These are phyloP conservation scores for Suillus alpinus DNA, from an alignment of 768 basidiomycete species.

Conservation along the genomic window DNA sequence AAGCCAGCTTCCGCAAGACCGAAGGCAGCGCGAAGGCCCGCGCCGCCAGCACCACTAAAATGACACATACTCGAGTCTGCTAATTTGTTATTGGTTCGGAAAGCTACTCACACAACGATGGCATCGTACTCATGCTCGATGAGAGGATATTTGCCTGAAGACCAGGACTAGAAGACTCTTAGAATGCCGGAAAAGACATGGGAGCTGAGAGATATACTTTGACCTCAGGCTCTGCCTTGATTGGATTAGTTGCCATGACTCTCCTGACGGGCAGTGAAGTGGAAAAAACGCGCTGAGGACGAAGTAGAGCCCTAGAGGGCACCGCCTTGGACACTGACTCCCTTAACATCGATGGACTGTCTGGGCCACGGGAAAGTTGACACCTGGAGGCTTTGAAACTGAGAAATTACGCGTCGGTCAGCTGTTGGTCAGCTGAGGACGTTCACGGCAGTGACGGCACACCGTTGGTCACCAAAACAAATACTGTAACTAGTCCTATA, in stretches of 20 bases:
- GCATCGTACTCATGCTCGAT: conserved; percentile 99
- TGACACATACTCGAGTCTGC: conserved; percentile 10
- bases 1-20: conserved; percentile 97
- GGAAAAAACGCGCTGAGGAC: conserved; percentile 60
- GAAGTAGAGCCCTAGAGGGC: conserved; percentile 41
- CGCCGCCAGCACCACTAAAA: conserved; percentile 91
- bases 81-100: not conserved
- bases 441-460: conserved; percentile 1
- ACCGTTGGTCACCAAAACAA: not conserved
- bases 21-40: conserved; percentile 96
- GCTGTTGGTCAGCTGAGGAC: not conserved
- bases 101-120: conserved; percentile 84
- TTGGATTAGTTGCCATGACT: conserved; percentile 68
- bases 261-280: conserved; percentile 56
- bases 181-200: conserved; percentile 2
- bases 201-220: conserved; percentile 44
- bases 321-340: conserved; percentile 47
- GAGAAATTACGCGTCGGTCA: conserved; percentile 2
- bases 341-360: conserved; percentile 54
- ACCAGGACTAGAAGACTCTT: conserved; percentile 55
- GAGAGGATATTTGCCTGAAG: conserved; percentile 88
- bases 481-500: not conserved
- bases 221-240: conserved; percentile 73
- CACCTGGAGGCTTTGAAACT: conserved; percentile 1
- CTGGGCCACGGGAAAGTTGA: conserved; percentile 5